These are phyloP conservation scores for Coemansia aciculifera DNA, from an alignment of 192 early-diverging fungal species.

Conservation along the genomic window DNA sequence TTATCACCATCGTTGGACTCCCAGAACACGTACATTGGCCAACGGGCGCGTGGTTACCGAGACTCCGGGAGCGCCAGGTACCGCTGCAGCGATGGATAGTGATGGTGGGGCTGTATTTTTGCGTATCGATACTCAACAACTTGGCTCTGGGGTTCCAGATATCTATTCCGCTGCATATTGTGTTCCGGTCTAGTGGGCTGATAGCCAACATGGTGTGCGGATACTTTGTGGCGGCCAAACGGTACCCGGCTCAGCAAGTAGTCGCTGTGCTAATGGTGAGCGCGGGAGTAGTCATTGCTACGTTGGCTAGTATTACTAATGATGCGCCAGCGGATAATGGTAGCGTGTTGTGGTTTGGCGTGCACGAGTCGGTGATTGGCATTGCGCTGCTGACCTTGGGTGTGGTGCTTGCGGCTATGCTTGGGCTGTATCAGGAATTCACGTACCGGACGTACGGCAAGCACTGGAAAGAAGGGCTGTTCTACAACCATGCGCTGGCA, in stretches of 20 bases:
- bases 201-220: slow-evolving; percentile 83
- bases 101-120: slow-evolving; percentile 78
- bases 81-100: slow-evolving; percentile 72
- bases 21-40: slow-evolving; percentile 55
- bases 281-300: slow-evolving; percentile 72
- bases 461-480: slow-evolving; percentile 86
- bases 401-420: slow-evolving; percentile 72
- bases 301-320: slow-evolving; percentile 44
- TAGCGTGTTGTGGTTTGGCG: slow-evolving; percentile 2
- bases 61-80: slow-evolving; percentile 59
- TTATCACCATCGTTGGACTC: slow-evolving; percentile 73
- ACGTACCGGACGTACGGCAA: slow-evolving; percentile 77
- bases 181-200: slow-evolving; percentile 81
- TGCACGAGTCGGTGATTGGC: slow-evolving; percentile 63
- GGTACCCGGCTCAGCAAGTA: slow-evolving; percentile 56
- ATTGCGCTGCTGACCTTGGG: slow-evolving; percentile 68
- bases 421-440: slow-evolving; percentile 81
- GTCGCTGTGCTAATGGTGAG: slow-evolving; percentile 75
- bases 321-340: not conserved
- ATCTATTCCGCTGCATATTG: slow-evolving; percentile 87
- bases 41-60: slow-evolving; percentile 45
- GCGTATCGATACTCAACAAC: slow-evolving; percentile 81
- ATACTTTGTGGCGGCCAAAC: slow-evolving; percentile 62
- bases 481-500: slow-evolving; percentile 82
- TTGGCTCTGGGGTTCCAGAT: slow-evolving; percentile 76